Base-by-base conservation (phyloP, 2,329 filamentous ascomycete species). In the Grosmannia serpens region DNA sequence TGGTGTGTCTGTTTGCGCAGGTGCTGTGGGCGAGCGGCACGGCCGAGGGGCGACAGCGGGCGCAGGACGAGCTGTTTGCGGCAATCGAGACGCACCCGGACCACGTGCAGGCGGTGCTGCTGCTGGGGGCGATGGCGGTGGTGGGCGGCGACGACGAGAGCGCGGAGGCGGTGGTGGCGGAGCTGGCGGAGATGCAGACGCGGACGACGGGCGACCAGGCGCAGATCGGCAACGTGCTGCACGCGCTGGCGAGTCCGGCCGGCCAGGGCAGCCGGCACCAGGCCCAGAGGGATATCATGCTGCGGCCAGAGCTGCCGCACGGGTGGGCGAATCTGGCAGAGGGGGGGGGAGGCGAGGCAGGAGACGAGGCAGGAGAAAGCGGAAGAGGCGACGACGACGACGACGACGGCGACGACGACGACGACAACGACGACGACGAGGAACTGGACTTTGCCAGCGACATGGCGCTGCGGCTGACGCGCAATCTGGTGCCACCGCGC, bases 11-110 rank as follows among this genome's bases (percentile, higher is more conserved):
- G 15, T 77, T 97, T 15, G 88, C 91, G 0, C 90, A 97, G 71
- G 88, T 97, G 0, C 79, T 97, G 0, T 99, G 94, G 92, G 91
- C 91, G 0, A 90, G 89, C 63, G 91, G 89, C 10, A 84, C 85
- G 0, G 82, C 86, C 8, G 79, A 85, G 1, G 88, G 91, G 58
- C 83, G 86, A 53, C 83, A 86, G 55, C 84, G 88, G 61, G 91
- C 92, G 20, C 82, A 90, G 4, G 84, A 88, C 56, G 82, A 89
- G 62, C 78, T 99, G 1, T 92, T 96, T 66, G 85, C 85, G 17
- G 85, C 88, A 41, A 85, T 96, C 15, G 89, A 91, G 65, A 79
- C 77, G 55, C 75, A 87, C 55, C 83, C 89, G 0, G 81, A 85
- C 1, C 91, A 97, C 64, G 81, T 95, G 1, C 86, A 86, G 62